These are phyloP conservation scores for Neurospora tetrasperma DNA, from an alignment of 495 filamentous ascomycete species.

Conservation along the genomic window DNA sequence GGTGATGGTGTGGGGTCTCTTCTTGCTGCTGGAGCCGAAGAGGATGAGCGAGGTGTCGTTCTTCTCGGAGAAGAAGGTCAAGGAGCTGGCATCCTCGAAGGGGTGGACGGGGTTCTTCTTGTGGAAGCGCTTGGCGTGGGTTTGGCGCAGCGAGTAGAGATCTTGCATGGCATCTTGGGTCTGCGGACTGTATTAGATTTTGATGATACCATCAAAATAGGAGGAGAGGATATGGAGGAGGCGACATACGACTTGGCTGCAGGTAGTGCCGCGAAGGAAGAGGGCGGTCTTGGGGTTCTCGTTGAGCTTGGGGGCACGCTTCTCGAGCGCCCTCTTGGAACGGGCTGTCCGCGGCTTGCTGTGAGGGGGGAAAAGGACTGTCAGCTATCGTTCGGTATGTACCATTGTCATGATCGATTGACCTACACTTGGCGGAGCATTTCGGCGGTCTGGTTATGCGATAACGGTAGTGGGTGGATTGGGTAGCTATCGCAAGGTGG, in stretches of 20 bases:
- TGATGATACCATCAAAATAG: background rate
- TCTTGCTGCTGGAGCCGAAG: slow-evolving; percentile 79
- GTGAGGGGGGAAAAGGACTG: background rate
- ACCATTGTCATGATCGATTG: background rate
- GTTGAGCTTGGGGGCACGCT: slow-evolving; percentile 73
- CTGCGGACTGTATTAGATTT: slow-evolving; percentile 1
- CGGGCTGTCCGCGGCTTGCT: slow-evolving; percentile 90
- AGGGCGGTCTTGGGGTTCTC: slow-evolving; percentile 84
- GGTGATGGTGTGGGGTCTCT: slow-evolving; percentile 82
- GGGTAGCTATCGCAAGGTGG: background rate
- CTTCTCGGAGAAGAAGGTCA: slow-evolving; percentile 91
- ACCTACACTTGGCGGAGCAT: slow-evolving; percentile 29
- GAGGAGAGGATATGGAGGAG: background rate
- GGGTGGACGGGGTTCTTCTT: slow-evolving; percentile 87
- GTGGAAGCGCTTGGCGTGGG: slow-evolving; percentile 72
- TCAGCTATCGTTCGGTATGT: slow-evolving; percentile 1
- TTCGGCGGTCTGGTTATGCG: slow-evolving; percentile 4
- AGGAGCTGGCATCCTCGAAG: slow-evolving; percentile 76
- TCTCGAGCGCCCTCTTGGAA: slow-evolving; percentile 85
- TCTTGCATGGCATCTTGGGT: slow-evolving; percentile 68
- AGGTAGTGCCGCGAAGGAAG: slow-evolving; percentile 74
- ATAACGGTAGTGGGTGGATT: background rate
- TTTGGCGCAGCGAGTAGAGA: slow-evolving; percentile 69
- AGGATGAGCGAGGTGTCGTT: slow-evolving; percentile 70
- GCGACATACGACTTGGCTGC: slow-evolving; percentile 51